These are phyloP conservation scores for Tricharina praecox DNA, from an alignment of 495 filamentous ascomycete species.

Conservation along the genomic window DNA sequence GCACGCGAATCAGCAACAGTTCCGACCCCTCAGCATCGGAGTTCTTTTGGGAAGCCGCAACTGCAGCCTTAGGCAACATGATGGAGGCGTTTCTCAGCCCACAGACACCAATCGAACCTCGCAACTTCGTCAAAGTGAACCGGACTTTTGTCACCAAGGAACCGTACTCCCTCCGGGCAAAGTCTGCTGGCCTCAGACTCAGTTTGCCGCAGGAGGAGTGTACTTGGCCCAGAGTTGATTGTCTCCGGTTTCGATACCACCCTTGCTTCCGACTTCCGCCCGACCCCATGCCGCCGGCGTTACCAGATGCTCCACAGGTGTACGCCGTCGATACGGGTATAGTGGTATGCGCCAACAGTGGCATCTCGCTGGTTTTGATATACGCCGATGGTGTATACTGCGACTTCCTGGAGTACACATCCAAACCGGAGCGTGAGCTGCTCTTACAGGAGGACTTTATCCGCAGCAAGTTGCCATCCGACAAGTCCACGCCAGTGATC, in stretches of 20 bases:
- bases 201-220: constrained; percentile 16
- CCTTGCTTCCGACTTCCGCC: constrained; percentile 76
- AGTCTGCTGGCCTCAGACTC: constrained; percentile 17
- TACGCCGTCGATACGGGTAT: constrained; percentile 78
- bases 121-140: constrained; percentile 16
- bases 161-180: constrained; percentile 20
- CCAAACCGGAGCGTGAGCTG: constrained; percentile 52
- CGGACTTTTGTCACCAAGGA: constrained; percentile 22
- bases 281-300: constrained; percentile 41
- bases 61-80: constrained; percentile 18
- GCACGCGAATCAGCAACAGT: constrained; percentile 11
- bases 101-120: constrained; percentile 13
- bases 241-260: constrained; percentile 72
- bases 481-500: constrained; percentile 51
- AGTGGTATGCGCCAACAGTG: constrained; percentile 61
- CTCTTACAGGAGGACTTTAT: constrained; percentile 60
- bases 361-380: constrained; percentile 67
- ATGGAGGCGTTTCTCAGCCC: constrained; percentile 23
- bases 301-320: constrained; percentile 66
- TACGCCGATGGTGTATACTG: constrained; percentile 56
- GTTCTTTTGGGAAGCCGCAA: constrained; percentile 22
- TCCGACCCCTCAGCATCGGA: constrained; percentile 5
- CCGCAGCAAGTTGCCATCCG: constrained; percentile 48
- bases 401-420: constrained; percentile 59
- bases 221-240: constrained; percentile 39